Percentiles rank a stretch among this genome's conserved stretches.
These are phyloP conservation scores for Pseudopithomyces chartarum DNA, from an alignment of 2,329 filamentous ascomycete species.

Conservation along the genomic window DNA sequence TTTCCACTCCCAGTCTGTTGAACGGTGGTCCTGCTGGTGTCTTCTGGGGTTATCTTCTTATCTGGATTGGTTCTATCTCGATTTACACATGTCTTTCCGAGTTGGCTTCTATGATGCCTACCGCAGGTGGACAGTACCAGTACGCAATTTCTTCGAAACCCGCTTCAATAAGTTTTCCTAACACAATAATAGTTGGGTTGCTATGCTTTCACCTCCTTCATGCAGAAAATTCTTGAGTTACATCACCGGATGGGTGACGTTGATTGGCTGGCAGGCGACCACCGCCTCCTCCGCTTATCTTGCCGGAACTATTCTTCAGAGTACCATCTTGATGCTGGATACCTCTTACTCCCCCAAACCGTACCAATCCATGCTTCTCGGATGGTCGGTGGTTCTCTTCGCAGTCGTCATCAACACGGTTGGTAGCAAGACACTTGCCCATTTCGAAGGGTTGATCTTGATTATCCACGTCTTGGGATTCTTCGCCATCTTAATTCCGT, in stretches of 20 bases:
- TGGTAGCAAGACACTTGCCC: slow-evolving; percentile 46
- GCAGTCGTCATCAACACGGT: slow-evolving; percentile 48
- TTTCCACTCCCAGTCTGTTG: background rate
- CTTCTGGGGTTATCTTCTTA: slow-evolving; percentile 7
- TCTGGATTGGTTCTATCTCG: slow-evolving; percentile 3
- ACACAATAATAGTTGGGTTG: slow-evolving; percentile 23
- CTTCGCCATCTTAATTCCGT: slow-evolving; percentile 52
- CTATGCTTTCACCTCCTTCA: slow-evolving; percentile 40
- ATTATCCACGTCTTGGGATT: slow-evolving; percentile 54
- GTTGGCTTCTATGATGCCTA: slow-evolving; percentile 9
- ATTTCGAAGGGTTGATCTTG: slow-evolving; percentile 51
- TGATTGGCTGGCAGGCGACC: slow-evolving; percentile 40
- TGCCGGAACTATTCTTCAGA: slow-evolving; percentile 12
- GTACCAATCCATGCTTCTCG: slow-evolving; percentile 54
- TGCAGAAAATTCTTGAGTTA: slow-evolving; percentile 47
- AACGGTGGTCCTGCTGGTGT: slow-evolving; percentile 6
- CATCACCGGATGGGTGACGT: slow-evolving; percentile 41
- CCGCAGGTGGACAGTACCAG: slow-evolving; percentile 26
- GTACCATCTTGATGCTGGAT: slow-evolving; percentile 35
- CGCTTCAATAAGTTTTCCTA: background rate
- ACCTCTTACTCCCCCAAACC: slow-evolving; percentile 33
- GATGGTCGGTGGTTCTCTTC: slow-evolving; percentile 46
- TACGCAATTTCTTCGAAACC: background rate
- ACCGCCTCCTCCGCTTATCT: slow-evolving; percentile 23
- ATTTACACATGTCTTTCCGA: slow-evolving; percentile 4